These are phyloP conservation scores for Aspergillus japonicus DNA, from an alignment of 2,329 filamentous ascomycete genomes.

Conservation along the genomic window DNA sequence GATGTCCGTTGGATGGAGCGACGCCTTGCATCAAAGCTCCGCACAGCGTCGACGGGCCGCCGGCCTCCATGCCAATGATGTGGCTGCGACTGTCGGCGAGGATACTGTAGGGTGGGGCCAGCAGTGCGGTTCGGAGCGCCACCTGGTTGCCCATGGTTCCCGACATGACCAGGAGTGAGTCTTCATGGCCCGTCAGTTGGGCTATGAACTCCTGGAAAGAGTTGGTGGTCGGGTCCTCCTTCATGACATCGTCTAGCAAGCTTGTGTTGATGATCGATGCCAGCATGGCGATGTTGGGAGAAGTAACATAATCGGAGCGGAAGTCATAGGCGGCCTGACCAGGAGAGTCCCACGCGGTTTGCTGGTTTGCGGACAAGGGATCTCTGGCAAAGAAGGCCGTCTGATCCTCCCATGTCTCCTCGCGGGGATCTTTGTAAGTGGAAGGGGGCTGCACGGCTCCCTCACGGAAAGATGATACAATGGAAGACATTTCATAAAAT, in stretches of 20 bases:
- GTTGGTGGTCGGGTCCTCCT: conserved; percentile 19
- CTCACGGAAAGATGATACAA: too few relatives aligned
- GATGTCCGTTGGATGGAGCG: conserved; percentile 10
- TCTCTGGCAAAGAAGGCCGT: too few relatives aligned
- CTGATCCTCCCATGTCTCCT: too few relatives aligned
- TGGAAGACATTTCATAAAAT: too few relatives aligned
- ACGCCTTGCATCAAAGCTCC: conserved; percentile 11
- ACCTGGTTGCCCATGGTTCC: conserved; percentile 28
- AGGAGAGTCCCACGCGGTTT: background rate
- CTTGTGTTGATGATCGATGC: conserved; percentile 16
- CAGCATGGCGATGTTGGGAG: conserved; percentile 20
- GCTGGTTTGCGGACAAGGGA: too few relatives aligned
- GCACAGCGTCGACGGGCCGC: conserved; percentile 13
- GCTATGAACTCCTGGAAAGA: conserved; percentile 18
- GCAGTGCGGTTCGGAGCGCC: conserved; percentile 14
- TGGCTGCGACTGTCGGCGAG: conserved; percentile 17
- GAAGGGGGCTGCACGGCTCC: too few relatives aligned
- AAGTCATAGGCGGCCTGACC: background rate
- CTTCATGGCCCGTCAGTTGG: conserved; percentile 18
- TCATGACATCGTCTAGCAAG: conserved; percentile 22
- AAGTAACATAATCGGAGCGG: conserved; percentile 5
- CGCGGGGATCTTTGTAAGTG: too few relatives aligned
- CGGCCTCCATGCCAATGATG: conserved; percentile 19
- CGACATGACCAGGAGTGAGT: conserved; percentile 20
- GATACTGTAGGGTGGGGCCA: conserved; percentile 18